phyloP scores from a whole-genome alignment of 2,329 filamentous ascomycete genomes.

The Alternaria alternata region DNA sequence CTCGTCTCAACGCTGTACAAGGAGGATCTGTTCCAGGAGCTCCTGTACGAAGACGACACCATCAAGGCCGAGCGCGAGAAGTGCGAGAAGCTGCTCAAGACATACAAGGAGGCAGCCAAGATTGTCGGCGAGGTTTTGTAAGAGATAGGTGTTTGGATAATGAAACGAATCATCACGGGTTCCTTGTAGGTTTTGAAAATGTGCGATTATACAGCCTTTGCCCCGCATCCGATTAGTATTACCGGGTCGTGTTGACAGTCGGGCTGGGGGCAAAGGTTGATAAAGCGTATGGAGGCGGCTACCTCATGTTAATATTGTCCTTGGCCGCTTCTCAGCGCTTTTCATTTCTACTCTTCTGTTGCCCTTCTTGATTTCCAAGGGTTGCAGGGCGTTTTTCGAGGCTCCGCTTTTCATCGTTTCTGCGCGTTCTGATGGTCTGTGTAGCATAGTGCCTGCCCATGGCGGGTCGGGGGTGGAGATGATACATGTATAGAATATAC shows the following conservation, averaged over 20 bases:
- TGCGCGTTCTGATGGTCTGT: slow-evolving; percentile 14
- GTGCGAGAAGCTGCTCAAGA: slow-evolving; percentile 93
- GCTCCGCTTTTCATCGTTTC: slow-evolving; percentile 23
- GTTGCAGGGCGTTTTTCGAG: slow-evolving; percentile 32
- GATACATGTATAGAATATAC: slow-evolving; percentile 29
- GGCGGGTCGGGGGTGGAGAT: slow-evolving; percentile 9
- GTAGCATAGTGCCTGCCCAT: slow-evolving; percentile 24
- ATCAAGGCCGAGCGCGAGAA: slow-evolving; percentile 98
- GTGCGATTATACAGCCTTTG: slow-evolving; percentile 10
- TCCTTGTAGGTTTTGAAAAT: slow-evolving; percentile 19
- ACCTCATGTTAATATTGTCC: slow-evolving; percentile 26
- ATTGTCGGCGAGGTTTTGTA: slow-evolving; percentile 89
- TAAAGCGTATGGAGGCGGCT: slow-evolving; percentile 20
- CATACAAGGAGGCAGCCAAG: slow-evolving; percentile 96
- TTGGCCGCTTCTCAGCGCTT: slow-evolving; percentile 22
- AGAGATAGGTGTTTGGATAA: slow-evolving; percentile 24
- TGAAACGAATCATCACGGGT: slow-evolving; percentile 17
- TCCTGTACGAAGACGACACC: slow-evolving; percentile 95
- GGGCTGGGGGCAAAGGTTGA: slow-evolving; percentile 2
- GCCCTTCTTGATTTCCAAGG: slow-evolving; percentile 10
- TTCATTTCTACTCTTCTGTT: slow-evolving; percentile 38
- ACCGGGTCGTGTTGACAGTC: background rate
- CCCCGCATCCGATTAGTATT: background rate
- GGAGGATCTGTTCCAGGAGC: slow-evolving; percentile 86
- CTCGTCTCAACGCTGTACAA: slow-evolving; percentile 96